Conservation (phyloP, 495 filamentous ascomycete genomes). For the Glutinoglossum americanum region DNA sequence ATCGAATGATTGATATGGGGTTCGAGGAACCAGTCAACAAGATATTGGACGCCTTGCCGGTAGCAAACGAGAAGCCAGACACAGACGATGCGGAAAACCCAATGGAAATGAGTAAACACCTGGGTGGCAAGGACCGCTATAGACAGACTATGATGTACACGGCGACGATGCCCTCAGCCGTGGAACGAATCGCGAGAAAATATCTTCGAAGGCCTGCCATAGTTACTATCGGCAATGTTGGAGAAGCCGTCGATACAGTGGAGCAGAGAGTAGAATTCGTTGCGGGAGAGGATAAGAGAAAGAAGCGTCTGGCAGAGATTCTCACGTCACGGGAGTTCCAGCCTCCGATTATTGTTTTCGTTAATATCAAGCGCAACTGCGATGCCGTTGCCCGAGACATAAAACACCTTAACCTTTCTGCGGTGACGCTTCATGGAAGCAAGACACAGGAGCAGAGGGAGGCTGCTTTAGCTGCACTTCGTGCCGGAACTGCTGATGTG, state of each 20-base stretch:
- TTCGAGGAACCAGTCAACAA: constrained; percentile 98
- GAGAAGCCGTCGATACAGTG: constrained; percentile 96
- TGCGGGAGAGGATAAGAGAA: constrained; percentile 81
- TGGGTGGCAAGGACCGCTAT: constrained; percentile 72
- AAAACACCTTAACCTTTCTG: constrained; percentile 80
- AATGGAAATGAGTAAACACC: constrained; percentile 57
- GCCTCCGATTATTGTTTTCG: constrained; percentile 94
- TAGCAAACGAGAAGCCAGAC: constrained; percentile 89
- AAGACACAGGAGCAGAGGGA: constrained; percentile 98
- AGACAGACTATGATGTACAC: constrained; percentile 99
- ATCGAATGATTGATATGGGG: constrained; percentile 97
- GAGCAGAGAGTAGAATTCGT: constrained; percentile 95
- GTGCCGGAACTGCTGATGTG: constrained; percentile 58
- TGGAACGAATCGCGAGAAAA: constrained; percentile 90
- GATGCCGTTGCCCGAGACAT: constrained; percentile 90
- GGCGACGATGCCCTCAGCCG: constrained; percentile 84
- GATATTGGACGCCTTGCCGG: constrained; percentile 92
- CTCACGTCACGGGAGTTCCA: constrained; percentile 67
- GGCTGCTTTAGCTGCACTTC: constrained; percentile 70
- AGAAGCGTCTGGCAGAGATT: constrained; percentile 88
- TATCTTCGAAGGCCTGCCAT: constrained; percentile 88
- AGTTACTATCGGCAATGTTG: constrained; percentile 82
- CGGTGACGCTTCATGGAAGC: constrained; percentile 79
- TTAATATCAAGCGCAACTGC: constrained; percentile 99
- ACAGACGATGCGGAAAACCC: constrained; percentile 84